Evolutionary conservation across 331 rosid species (phyloP).

Genomic region (Malus hybrid): DNA sequence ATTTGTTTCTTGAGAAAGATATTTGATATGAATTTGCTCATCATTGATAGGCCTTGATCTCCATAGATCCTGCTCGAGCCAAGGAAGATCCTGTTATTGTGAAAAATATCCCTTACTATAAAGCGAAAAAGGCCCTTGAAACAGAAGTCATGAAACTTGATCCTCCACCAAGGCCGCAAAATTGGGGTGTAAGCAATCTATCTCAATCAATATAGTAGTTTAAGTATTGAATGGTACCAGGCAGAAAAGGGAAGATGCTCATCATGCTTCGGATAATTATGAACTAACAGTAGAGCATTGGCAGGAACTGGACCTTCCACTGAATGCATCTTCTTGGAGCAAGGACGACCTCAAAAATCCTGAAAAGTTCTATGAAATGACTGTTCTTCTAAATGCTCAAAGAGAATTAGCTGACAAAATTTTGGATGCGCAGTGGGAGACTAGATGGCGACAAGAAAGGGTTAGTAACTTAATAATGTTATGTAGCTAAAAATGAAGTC

Average conservation of each 20-base stretch:
- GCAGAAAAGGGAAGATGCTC: not conserved
- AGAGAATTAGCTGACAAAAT: conserved; percentile 84
- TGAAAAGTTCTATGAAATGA: conserved; percentile 76
- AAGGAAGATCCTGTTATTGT: conserved; percentile 84
- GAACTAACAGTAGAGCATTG: conserved; percentile 33
- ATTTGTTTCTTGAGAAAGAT: not conserved
- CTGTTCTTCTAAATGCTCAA: conserved; percentile 90
- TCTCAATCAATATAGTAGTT: not conserved
- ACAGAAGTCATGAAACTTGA: conserved; percentile 74
- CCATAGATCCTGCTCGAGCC: conserved; percentile 88
- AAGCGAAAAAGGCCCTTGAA: conserved; percentile 83
- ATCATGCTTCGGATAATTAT: not conserved
- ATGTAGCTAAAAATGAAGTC: not conserved
- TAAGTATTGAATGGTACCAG: not conserved
- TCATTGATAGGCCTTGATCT: conserved; percentile 63
- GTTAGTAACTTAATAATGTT: conserved; percentile 32
- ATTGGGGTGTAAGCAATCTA: conserved; percentile 78
- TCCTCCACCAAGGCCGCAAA: conserved; percentile 86
- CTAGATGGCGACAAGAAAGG: conserved; percentile 90
- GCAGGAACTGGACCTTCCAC: conserved; percentile 85
- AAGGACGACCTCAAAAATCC: conserved; percentile 83
- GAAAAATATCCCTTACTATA: conserved; percentile 69
- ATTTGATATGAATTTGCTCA: conserved; percentile 8
- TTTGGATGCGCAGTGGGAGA: conserved; percentile 83
- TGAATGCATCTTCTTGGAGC: conserved; percentile 85